phyloP scores from a whole-genome alignment of 805 yeast genomes.

The Wickerhamiella siamensis region DNA sequence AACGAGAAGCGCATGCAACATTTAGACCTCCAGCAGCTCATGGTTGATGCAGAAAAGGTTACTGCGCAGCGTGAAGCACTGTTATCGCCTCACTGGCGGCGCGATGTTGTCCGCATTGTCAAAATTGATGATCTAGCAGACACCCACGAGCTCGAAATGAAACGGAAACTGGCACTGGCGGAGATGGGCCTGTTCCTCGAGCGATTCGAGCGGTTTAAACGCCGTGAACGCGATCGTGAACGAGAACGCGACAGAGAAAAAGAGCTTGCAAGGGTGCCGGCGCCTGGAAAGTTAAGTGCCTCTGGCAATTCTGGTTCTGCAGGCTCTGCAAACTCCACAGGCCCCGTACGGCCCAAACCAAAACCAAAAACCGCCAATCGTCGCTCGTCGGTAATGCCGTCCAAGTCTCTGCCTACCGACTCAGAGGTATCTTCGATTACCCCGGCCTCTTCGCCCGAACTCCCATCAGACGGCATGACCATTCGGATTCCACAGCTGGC shows the following conservation, averaged over 20 bases:
- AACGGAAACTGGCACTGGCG: constrained; percentile 37
- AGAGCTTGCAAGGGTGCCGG: constrained; percentile 1
- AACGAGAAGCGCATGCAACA: constrained; percentile 48
- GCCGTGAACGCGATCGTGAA: constrained; percentile 11
- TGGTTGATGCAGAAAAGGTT: constrained; percentile 42
- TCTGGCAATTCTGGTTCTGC: no score
- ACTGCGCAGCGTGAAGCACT: constrained; percentile 31
- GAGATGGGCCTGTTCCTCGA: constrained; percentile 29
- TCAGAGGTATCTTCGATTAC: background rate
- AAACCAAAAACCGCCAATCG: constrained; percentile 3
- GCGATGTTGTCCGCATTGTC: constrained; percentile 35
- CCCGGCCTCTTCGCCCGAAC: background rate
- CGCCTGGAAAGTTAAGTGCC: no score
- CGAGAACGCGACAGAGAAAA: constrained; percentile 10
- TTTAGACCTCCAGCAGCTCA: constrained; percentile 38
- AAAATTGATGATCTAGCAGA: constrained; percentile 35
- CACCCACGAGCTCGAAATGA: constrained; percentile 35
- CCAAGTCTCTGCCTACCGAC: background rate
- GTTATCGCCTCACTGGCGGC: constrained; percentile 34
- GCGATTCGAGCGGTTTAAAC: constrained; percentile 11
- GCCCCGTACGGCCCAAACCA: constrained; percentile 1
- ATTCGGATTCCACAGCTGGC: constrained; percentile 12
- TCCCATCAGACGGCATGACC: background rate
- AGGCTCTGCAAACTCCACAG: constrained; percentile 9
- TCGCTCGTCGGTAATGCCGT: no score